These are phyloP conservation scores for Pleurotus citrinopileatus DNA, from an alignment of 768 basidiomycete species.

Conservation along the genomic window DNA sequence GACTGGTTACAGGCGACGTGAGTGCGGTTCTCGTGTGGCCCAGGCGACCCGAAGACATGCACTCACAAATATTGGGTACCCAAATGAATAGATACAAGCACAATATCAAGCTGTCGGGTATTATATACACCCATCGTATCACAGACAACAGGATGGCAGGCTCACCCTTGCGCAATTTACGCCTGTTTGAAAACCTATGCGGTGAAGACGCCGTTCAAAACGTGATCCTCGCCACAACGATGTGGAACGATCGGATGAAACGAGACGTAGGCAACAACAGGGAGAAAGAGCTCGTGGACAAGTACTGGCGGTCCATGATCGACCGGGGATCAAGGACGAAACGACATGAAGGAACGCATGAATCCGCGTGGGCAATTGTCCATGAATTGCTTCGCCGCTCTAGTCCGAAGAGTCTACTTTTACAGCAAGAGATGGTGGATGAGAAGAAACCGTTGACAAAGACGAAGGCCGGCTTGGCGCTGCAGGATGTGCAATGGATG, in stretches of 20 bases:
- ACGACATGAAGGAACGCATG: constrained; percentile 30
- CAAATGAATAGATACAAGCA: constrained; percentile 1
- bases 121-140: constrained; percentile 41
- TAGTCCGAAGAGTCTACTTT: constrained; percentile 14
- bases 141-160: constrained; percentile 25
- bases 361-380: constrained; percentile 35
- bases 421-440: constrained; percentile 25
- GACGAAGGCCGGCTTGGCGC: constrained; percentile 10
- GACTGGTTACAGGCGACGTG: constrained; percentile 13
- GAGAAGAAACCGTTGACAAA: constrained; percentile 14
- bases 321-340: constrained; percentile 17
- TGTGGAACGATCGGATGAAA: constrained; percentile 33
- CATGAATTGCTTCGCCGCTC: constrained; percentile 23
- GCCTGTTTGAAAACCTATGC: constrained; percentile 11
- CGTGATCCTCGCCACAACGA: constrained; percentile 42
- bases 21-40: no score
- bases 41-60: no score
- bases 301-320: constrained; percentile 11
- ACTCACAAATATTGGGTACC: background rate
- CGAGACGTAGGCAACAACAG: background rate
- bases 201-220: constrained; percentile 38
- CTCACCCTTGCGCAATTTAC: constrained; percentile 9
- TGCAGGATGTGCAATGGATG: constrained; percentile 6
- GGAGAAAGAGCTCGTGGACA: constrained; percentile 2
- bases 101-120: constrained; percentile 20